phyloP scores from a whole-genome alignment of 1,284 basidiomycete genomes.

The Naganishia sp. region DNA sequence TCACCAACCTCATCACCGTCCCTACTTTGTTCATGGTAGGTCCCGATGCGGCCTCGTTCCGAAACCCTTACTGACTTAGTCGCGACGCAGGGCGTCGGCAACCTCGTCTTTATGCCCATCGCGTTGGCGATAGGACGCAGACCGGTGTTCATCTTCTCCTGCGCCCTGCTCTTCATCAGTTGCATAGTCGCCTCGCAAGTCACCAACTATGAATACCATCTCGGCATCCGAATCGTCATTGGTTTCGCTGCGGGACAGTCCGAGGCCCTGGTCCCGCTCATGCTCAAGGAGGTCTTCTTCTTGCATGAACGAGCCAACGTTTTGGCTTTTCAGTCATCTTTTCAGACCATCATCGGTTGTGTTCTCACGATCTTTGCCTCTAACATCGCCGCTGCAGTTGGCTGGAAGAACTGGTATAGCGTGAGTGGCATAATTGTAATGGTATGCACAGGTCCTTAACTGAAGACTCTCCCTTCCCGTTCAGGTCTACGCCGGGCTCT shows the following conservation, averaged over 20 bases:
- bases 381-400: constrained; percentile 15
- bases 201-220: constrained; percentile 19
- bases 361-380: constrained; percentile 23
- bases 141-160: constrained; percentile 21
- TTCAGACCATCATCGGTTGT: constrained; percentile 23
- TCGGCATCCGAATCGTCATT: constrained; percentile 19
- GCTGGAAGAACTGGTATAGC: constrained; percentile 28
- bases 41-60: too few species aligned
- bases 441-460: too few species aligned
- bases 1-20: constrained; percentile 20
- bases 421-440: neutral
- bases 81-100: constrained; percentile 3
- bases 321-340: constrained; percentile 15
- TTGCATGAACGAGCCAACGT: constrained; percentile 26
- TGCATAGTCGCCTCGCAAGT: constrained; percentile 15
- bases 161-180: constrained; percentile 10
- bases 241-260: constrained; percentile 21
- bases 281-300: constrained; percentile 21
- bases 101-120: constrained; percentile 21
- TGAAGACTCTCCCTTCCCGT: too few species aligned
- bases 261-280: constrained; percentile 17
- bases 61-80: too few species aligned
- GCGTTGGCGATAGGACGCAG: constrained; percentile 9
- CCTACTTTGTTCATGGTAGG: constrained; percentile 22
- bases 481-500: constrained; percentile 20